Conservation (phyloP, 2,329 filamentous ascomycete species). For the Monosporascus cannonballus region DNA sequence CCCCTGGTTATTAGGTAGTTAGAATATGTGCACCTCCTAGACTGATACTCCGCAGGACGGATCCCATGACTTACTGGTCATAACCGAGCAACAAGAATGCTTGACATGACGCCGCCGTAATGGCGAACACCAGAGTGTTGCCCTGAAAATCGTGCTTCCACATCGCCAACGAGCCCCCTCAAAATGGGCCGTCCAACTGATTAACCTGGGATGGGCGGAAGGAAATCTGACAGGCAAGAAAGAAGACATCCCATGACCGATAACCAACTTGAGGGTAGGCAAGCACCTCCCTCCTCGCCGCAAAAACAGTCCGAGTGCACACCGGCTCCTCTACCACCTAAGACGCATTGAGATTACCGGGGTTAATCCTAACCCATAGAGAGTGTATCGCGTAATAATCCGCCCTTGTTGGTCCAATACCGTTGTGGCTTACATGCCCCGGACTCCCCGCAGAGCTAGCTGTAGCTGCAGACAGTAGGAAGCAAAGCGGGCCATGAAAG, state of each 20-base stretch:
- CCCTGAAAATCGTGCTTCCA: constrained; percentile 14
- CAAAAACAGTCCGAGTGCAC: neutral
- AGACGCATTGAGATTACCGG: neutral
- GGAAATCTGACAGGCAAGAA: neutral
- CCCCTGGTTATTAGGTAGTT: constrained; percentile 10
- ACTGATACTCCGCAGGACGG: neutral
- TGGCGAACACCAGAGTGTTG: constrained; percentile 9
- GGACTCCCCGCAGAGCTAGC: too few species aligned
- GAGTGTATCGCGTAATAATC: too few species aligned
- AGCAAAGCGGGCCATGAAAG: too few species aligned
- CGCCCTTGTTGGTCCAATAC: too few species aligned
- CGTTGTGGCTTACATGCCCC: too few species aligned
- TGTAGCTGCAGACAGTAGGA: too few species aligned
- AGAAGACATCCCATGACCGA: neutral
- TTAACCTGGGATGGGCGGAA: neutral
- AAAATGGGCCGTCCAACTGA: neutral
- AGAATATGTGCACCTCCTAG: neutral
- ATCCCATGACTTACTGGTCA: constrained; percentile 20
- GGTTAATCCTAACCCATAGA: neutral
- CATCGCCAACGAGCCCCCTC: neutral
- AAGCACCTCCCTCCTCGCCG: neutral
- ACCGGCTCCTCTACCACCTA: neutral
- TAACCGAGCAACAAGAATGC: constrained; percentile 29
- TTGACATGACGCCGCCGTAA: constrained; percentile 32
- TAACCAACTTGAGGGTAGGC: neutral